Evolutionary conservation across 208 protist genomes (phyloP), one percentile per base, ranked within the genome.

Genomic region (Leptomonas seymouri): DNA sequence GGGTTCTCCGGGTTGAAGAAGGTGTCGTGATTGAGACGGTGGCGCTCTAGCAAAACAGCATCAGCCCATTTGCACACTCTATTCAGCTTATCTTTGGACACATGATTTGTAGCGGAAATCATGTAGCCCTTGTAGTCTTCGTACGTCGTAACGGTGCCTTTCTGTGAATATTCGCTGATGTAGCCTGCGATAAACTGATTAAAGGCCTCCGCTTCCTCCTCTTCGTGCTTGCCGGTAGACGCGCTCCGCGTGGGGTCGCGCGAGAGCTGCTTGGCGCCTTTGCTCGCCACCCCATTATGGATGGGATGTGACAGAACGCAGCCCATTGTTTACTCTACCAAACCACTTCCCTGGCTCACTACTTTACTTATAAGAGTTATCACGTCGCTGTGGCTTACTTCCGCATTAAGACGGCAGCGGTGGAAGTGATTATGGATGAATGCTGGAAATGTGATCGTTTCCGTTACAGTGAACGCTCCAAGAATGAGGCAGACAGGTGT

Each of bases 41-140:
- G 66, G 8, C 67, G 66, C 4, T 84, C 80, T 34, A 65, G 48
- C 25, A 95, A 67, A 0, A 79, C 87, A 18, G 34, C 55, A 51
- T 95, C 90, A 30, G 71, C 61, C 86, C 86, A 95, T 2, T 71
- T 73, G 63, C 90, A 95, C 45, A 95, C 23, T 20, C 55, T 62
- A 61, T 95, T 84, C 34, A 78, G 68, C 62, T 91, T 95, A 36
- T 25, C 64, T 42, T 65, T 73, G 8, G 82, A 84, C 51, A 78
- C 60, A 42, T 73, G 76, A 55, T 83, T 87, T n/a, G 68, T 77
- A 34, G 78, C 86, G 45, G 67, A 73, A 16, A 80, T 76, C 34
- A 75, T 39, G 41, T 80, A 76, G 23, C 87, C 87, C 16, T 80
- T 66, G 56, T 93, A 93, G 56, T 95, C 90, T 36, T 84, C 74